A percentile compares a stretch with the other conserved stretches of the same genome.
Conservation (phyloP, 352 stramenopile genomes). For the Pythium utonaiense region DNA sequence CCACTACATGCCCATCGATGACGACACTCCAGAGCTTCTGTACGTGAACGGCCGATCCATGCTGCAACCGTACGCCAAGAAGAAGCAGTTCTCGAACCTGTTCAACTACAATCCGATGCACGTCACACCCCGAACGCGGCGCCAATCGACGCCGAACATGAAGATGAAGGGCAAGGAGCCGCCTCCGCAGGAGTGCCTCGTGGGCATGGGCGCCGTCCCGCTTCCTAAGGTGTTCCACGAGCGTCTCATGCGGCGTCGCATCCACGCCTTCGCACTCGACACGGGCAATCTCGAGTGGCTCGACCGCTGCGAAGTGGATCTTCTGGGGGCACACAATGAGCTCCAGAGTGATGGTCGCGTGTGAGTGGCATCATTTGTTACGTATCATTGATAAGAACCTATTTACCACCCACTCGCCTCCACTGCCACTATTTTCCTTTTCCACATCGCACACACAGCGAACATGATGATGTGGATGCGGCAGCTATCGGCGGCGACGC, state of each 20-base stretch:
- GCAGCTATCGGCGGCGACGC: background rate
- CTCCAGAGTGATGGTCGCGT: constrained; percentile 9
- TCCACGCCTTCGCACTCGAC: constrained; percentile 26
- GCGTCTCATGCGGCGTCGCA: constrained; percentile 25
- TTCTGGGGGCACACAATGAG: constrained; percentile 3
- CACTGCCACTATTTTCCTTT: constrained; percentile 2
- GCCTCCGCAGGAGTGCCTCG: constrained; percentile 11
- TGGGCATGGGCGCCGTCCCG: constrained; percentile 11
- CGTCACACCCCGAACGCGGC: constrained; percentile 32
- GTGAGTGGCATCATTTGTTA: constrained; percentile 5
- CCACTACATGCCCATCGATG: constrained; percentile 46
- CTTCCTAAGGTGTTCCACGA: constrained; percentile 16
- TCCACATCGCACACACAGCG: background rate
- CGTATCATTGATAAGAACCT: constrained; percentile 9
- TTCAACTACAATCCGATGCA: constrained; percentile 51
- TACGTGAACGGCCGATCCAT: constrained; percentile 60
- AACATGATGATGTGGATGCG: background rate
- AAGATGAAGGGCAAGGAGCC: constrained; percentile 12
- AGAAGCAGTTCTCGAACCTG: constrained; percentile 32
- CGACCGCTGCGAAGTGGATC: constrained; percentile 20
- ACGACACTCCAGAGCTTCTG: constrained; percentile 32
- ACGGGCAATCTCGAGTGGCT: constrained; percentile 24
- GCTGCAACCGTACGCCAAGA: constrained; percentile 34
- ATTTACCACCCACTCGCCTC: constrained; percentile 3
- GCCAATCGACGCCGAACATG: constrained; percentile 6